A percentile compares a stretch with the other conserved stretches of the same genome.
Conservation (phyloP, 2,329 filamentous ascomycete species). For the Hortaea werneckii region DNA sequence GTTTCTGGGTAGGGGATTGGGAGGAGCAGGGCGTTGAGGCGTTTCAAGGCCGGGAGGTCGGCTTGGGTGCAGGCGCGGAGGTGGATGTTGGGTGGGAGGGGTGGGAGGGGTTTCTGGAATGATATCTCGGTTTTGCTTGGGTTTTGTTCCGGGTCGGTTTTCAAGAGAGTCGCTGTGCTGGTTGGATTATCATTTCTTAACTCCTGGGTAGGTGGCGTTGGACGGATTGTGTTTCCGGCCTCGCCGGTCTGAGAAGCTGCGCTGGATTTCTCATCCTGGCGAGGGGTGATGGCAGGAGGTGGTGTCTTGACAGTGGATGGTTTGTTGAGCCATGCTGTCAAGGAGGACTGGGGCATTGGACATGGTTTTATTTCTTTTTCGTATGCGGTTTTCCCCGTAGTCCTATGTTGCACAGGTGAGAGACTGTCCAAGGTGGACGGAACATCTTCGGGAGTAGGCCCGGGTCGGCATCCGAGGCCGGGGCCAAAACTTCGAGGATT, state of each 20-base stretch:
- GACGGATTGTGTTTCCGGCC: neutral
- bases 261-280: neutral
- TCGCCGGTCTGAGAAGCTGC: neutral
- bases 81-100: constrained; percentile 40
- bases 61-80: constrained; percentile 43
- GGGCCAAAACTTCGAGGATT: no score
- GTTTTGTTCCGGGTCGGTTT: neutral
- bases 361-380: neutral
- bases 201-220: neutral
- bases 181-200: neutral
- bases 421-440: no score
- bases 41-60: constrained; percentile 46
- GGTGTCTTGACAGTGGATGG: constrained; percentile 18
- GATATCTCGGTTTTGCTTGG: neutral
- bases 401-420: no score
- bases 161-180: neutral
- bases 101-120: no score
- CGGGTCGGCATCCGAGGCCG: no score
- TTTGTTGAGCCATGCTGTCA: constrained; percentile 39
- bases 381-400: no score
- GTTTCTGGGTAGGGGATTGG: constrained; percentile 51
- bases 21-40: constrained; percentile 48
- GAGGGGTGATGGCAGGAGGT: neutral
- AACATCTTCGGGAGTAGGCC: no score
- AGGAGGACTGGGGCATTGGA: constrained; percentile 35